These are phyloP conservation scores for Pythium diclinum DNA, from an alignment of 352 stramenopile species.

Conservation along the genomic window DNA sequence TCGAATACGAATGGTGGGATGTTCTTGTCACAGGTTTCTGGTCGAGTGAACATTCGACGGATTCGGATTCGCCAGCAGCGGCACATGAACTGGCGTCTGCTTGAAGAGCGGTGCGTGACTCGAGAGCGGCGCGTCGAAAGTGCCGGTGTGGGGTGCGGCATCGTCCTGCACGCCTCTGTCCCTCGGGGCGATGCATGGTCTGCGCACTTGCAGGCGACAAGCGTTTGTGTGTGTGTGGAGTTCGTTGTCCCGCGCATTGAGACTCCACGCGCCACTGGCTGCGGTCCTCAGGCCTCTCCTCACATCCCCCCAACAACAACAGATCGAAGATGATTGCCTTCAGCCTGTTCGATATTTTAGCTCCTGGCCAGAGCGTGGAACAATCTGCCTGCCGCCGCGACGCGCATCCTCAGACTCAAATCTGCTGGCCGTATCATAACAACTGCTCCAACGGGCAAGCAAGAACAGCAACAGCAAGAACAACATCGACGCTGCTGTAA, in stretches of 20 bases:
- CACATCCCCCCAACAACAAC: background rate
- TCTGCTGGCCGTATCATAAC: constrained; percentile 2
- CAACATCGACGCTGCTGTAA: background rate
- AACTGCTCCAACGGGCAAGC: constrained; percentile 1
- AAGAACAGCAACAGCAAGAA: background rate
- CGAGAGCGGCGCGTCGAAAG: background rate
- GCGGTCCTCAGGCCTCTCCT: too few relatives aligned
- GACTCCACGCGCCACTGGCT: background rate
- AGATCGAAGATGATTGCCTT: constrained; percentile 3
- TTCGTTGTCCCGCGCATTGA: background rate
- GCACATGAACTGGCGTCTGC: background rate
- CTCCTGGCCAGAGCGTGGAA: background rate
- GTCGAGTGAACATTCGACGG: constrained; percentile 1
- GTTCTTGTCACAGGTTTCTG: constrained; percentile 23
- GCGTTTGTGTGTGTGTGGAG: background rate
- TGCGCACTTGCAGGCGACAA: background rate
- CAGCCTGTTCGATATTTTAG: background rate
- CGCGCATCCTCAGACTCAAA: background rate
- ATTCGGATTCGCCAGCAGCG: background rate
- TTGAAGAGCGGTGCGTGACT: background rate
- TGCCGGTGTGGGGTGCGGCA: background rate
- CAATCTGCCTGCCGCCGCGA: background rate
- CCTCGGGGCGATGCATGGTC: background rate
- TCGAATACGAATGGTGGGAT: background rate
- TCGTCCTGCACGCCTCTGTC: background rate